Percentiles rank a stretch among this genome's conserved stretches.
Evolutionary conservation across 2,329 filamentous ascomycete genomes (phyloP).

Genomic region (Ampelomyces quisqualis): DNA sequence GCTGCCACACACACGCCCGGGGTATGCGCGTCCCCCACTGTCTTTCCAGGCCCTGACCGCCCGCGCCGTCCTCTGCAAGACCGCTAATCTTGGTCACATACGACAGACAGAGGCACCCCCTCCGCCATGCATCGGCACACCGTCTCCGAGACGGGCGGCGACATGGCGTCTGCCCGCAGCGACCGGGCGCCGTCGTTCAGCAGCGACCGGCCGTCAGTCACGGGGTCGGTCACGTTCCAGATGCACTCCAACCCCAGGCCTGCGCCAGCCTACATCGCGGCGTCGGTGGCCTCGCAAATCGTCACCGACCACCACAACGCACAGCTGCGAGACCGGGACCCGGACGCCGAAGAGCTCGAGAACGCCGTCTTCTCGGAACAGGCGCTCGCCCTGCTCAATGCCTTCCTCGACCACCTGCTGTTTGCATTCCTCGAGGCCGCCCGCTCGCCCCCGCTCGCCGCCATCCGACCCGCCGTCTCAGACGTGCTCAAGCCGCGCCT

Average conservation of each 20-base stretch:
- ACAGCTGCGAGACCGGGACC: slow-evolving; percentile 68
- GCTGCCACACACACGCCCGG: neutral
- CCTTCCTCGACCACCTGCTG: slow-evolving; percentile 88
- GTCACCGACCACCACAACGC: slow-evolving; percentile 85
- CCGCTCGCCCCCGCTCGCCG: slow-evolving; percentile 72
- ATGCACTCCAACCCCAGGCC: slow-evolving; percentile 72
- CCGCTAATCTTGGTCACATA: neutral
- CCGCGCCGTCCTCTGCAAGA: neutral
- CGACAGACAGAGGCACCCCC: slow-evolving; percentile 6
- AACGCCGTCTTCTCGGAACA: slow-evolving; percentile 70
- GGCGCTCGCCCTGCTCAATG: slow-evolving; percentile 79
- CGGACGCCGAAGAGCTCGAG: slow-evolving; percentile 60
- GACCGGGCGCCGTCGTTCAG: slow-evolving; percentile 57
- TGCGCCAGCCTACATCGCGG: slow-evolving; percentile 81
- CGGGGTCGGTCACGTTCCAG: slow-evolving; percentile 53
- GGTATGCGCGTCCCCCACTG: slow-evolving; percentile 3
- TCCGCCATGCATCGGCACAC: slow-evolving; percentile 39
- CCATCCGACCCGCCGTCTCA: slow-evolving; percentile 76
- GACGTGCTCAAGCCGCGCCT: slow-evolving; percentile 89
- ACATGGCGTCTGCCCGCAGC: slow-evolving; percentile 40
- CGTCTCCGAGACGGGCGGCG: slow-evolving; percentile 38
- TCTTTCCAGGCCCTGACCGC: neutral
- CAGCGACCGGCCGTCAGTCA: slow-evolving; percentile 67
- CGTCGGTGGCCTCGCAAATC: slow-evolving; percentile 84
- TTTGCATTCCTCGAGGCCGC: slow-evolving; percentile 84